A percentile compares a stretch with the other conserved stretches of the same genome.
Evolutionary conservation across 257 asterid species (phyloP).

Genomic region (Solanum megistacrolobum): DNA sequence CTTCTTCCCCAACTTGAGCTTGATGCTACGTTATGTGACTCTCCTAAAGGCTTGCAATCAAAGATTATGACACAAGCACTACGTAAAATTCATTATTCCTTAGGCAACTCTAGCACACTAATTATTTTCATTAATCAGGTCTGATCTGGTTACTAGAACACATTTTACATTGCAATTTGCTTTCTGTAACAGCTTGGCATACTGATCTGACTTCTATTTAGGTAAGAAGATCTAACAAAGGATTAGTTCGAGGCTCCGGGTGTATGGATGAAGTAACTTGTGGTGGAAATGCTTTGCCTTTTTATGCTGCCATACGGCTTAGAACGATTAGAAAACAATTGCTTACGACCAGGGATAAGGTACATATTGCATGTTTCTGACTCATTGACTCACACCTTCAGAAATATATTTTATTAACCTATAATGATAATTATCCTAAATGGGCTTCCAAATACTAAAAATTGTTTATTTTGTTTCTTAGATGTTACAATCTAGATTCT

Average conservation of each 20-base stretch:
- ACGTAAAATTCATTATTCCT: constrained; percentile 72
- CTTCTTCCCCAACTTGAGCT: constrained; percentile 78
- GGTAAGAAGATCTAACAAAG: constrained; percentile 61
- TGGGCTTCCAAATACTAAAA: neutral
- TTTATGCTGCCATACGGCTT: constrained; percentile 88
- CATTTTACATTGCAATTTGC: neutral
- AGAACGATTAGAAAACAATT: constrained; percentile 65
- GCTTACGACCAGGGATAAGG: constrained; percentile 59
- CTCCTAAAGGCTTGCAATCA: constrained; percentile 45
- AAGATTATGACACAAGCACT: constrained; percentile 85
- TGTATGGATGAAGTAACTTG: constrained; percentile 74
- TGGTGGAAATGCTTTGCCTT: constrained; percentile 94
- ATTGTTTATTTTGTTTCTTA: neutral
- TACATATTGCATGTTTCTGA: constrained; percentile 3
- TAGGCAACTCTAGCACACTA: constrained; percentile 71
- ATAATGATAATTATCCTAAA: neutral
- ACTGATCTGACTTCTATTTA: constrained; percentile 8
- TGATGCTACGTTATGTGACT: constrained; percentile 37
- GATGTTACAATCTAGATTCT: neutral
- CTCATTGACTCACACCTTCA: neutral
- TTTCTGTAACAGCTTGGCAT: neutral
- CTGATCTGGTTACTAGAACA: constrained; percentile 7
- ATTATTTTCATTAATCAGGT: constrained; percentile 93
- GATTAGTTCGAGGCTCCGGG: constrained; percentile 34
- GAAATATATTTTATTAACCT: neutral